phyloP scores from a whole-genome alignment of 495 filamentous ascomycete species.

The Penicillium canariense region DNA sequence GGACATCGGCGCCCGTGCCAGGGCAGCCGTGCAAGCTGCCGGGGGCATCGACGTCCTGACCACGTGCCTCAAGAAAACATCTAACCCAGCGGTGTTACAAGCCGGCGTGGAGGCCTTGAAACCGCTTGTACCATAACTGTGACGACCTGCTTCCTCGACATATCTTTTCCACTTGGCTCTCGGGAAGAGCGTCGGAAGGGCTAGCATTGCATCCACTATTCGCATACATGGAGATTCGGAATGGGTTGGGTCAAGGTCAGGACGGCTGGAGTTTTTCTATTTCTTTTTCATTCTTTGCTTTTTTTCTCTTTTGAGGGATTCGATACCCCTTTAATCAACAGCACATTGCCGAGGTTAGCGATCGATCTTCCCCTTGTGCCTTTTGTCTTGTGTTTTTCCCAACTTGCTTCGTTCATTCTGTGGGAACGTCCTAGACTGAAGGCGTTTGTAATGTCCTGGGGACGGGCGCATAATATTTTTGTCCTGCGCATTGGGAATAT shows the following conservation, averaged over 20 bases:
- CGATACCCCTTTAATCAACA: constrained; percentile 8
- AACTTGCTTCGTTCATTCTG: neutral
- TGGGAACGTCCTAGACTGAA: neutral
- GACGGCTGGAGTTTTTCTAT: neutral
- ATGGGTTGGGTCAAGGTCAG: neutral
- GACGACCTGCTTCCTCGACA: neutral
- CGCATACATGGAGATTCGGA: neutral
- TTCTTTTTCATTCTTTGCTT: constrained; percentile 6
- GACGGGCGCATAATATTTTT: neutral
- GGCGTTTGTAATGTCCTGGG: neutral
- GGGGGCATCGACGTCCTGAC: constrained; percentile 61
- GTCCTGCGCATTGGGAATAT: no score
- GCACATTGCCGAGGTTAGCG: constrained; percentile 17
- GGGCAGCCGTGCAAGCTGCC: constrained; percentile 38
- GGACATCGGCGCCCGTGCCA: constrained; percentile 39
- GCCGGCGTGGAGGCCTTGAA: constrained; percentile 62
- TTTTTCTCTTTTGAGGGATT: constrained; percentile 3
- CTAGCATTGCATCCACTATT: neutral
- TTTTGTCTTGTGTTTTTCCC: neutral
- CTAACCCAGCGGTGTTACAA: constrained; percentile 62
- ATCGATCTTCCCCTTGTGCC: neutral
- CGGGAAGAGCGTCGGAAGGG: neutral
- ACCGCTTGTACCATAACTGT: constrained; percentile 43
- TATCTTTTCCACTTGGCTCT: constrained; percentile 3
- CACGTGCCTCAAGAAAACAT: constrained; percentile 60